phyloP scores from a whole-genome alignment of 2,329 filamentous ascomycete species.

The Penicillium sp. region DNA sequence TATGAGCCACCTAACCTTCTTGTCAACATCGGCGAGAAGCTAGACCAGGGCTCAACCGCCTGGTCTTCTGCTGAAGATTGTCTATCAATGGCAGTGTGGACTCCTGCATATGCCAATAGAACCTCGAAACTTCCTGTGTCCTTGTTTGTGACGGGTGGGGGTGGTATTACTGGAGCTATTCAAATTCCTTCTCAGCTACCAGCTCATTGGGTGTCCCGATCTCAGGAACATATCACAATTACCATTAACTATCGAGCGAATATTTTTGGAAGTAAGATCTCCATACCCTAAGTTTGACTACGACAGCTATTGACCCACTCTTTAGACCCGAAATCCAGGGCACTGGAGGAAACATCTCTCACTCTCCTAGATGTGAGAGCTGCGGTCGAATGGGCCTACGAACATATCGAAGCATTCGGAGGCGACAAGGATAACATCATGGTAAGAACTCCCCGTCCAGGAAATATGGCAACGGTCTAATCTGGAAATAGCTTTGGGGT shows the following conservation, averaged over 20 bases:
- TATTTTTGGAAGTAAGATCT: slow-evolving; percentile 22
- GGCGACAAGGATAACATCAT: slow-evolving; percentile 34
- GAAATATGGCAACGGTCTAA: not conserved
- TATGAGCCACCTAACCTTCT: slow-evolving; percentile 22
- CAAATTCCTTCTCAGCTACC: slow-evolving; percentile 34
- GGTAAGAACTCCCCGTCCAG: slow-evolving; percentile 4
- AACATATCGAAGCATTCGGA: slow-evolving; percentile 37
- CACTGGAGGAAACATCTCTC: slow-evolving; percentile 23
- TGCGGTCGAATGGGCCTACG: slow-evolving; percentile 32
- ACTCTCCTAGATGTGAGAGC: slow-evolving; percentile 21
- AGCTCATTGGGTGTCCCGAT: slow-evolving; percentile 39
- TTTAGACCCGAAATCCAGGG: slow-evolving; percentile 19
- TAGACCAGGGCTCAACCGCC: slow-evolving; percentile 10
- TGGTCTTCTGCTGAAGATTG: slow-evolving; percentile 43
- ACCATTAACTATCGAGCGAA: slow-evolving; percentile 34
- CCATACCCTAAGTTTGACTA: not conserved
- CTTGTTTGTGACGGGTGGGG: slow-evolving; percentile 27
- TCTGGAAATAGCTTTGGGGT: slow-evolving; percentile 17
- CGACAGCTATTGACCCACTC: not conserved
- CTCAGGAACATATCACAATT: slow-evolving; percentile 44
- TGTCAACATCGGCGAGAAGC: slow-evolving; percentile 15
- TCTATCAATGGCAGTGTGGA: slow-evolving; percentile 45
- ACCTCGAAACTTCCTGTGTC: slow-evolving; percentile 21
- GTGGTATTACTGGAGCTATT: slow-evolving; percentile 30
- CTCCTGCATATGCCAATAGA: slow-evolving; percentile 30